Conservation (phyloP, 106 monocot species). For the Phalaenopsis equestris region DNA sequence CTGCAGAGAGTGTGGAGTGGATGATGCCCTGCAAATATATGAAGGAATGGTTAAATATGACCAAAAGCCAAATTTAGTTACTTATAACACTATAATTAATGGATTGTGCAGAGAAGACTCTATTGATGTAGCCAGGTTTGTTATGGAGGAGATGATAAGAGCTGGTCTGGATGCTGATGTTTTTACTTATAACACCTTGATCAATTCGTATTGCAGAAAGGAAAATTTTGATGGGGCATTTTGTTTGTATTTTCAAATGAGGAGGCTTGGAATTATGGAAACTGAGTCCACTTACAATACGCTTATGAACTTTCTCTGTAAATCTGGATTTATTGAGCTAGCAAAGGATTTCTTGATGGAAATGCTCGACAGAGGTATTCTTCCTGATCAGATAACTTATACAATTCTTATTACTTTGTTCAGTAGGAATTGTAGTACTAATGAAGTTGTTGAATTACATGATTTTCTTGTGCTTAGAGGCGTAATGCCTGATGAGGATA, state of each 20-base stretch:
- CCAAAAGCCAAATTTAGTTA: constrained; percentile 20
- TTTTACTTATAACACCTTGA: constrained; percentile 23
- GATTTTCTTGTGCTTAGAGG: constrained; percentile 32
- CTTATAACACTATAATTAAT: constrained; percentile 32
- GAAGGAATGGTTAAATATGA: constrained; percentile 25
- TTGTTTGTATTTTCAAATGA: constrained; percentile 22
- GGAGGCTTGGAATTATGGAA: constrained; percentile 11
- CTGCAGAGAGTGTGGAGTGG: constrained; percentile 15
- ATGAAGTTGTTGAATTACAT: constrained; percentile 33
- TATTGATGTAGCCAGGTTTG: constrained; percentile 12
- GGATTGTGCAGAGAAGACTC: constrained; percentile 25
- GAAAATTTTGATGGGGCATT: constrained; percentile 18
- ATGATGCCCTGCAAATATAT: constrained; percentile 28
- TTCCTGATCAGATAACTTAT: constrained; percentile 32
- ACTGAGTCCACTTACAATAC: constrained; percentile 30
- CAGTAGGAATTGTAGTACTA: constrained; percentile 10
- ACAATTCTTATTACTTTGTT: constrained; percentile 23
- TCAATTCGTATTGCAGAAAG: constrained; percentile 18
- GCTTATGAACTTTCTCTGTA: constrained; percentile 30
- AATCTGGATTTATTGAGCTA: constrained; percentile 13
- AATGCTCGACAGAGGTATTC: constrained; percentile 20
- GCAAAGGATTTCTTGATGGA: constrained; percentile 31
- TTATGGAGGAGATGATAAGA: constrained; percentile 19
- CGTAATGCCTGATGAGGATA: constrained; percentile 21
- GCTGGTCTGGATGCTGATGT: constrained; percentile 8